A percentile compares a stretch with the other conserved stretches of the same genome.
These are phyloP conservation scores for Epicoccum nigrum DNA, from an alignment of 2,329 filamentous ascomycete species.

Conservation along the genomic window DNA sequence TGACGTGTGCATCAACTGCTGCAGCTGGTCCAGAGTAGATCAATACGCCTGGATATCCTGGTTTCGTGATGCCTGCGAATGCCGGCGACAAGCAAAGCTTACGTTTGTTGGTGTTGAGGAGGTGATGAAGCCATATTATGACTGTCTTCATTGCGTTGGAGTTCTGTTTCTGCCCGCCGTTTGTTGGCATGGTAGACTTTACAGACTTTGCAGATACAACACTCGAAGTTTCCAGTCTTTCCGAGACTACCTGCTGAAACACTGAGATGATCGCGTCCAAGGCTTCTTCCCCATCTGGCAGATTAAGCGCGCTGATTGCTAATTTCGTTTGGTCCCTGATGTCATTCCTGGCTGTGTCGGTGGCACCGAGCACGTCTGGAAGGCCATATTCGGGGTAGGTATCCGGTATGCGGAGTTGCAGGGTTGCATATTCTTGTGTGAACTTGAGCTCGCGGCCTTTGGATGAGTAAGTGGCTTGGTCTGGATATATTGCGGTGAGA, in stretches of 20 bases:
- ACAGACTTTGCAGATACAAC: neutral
- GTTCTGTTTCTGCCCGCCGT: constrained; percentile 18
- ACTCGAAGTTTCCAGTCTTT: neutral
- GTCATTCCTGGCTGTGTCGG: constrained; percentile 44
- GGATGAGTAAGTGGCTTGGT: constrained; percentile 43
- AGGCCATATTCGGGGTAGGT: constrained; percentile 45
- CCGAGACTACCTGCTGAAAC: constrained; percentile 43
- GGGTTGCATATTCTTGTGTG: constrained; percentile 29
- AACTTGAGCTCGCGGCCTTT: constrained; percentile 50
- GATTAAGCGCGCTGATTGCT: constrained; percentile 29
- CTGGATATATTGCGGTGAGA: constrained; percentile 54
- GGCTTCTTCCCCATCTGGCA: constrained; percentile 50
- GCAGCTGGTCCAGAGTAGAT: constrained; percentile 49
- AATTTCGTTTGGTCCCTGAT: constrained; percentile 42
- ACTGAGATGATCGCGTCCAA: constrained; percentile 51
- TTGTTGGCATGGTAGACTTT: neutral
- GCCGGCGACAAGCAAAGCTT: constrained; percentile 50
- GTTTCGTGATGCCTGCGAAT: constrained; percentile 54
- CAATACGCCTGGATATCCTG: constrained; percentile 55
- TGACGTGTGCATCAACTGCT: constrained; percentile 51
- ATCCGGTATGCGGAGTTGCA: constrained; percentile 49
- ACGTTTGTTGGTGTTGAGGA: constrained; percentile 54
- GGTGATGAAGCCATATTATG: constrained; percentile 55
- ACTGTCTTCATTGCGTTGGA: constrained; percentile 39
- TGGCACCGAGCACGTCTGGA: constrained; percentile 50